These are phyloP conservation scores for Blastobotrys malaysiensis DNA, from an alignment of 1,139 yeast species.

Conservation along the genomic window DNA sequence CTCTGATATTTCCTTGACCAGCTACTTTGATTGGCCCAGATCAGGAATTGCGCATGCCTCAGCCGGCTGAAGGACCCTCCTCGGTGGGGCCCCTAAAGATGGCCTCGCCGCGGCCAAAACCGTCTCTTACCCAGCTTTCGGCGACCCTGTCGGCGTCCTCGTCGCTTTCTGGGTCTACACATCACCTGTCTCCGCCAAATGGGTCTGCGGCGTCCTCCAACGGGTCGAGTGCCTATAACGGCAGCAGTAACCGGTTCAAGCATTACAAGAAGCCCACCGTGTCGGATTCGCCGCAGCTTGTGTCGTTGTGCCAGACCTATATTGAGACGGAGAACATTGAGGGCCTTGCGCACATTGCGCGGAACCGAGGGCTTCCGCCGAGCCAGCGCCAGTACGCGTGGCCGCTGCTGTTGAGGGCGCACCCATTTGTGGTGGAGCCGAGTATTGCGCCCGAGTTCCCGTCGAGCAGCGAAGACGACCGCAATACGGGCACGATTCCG, in stretches of 20 bases:
- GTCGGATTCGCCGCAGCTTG: slow-evolving; percentile 32
- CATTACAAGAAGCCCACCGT: slow-evolving; percentile 36
- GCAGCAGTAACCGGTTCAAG: slow-evolving; percentile 29
- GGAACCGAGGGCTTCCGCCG: slow-evolving; percentile 85
- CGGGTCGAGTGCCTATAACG: slow-evolving; percentile 9
- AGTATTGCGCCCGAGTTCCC: slow-evolving; percentile 53
- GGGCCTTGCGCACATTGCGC: slow-evolving; percentile 71
- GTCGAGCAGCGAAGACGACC: slow-evolving; percentile 8
- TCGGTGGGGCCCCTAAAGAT: background rate
- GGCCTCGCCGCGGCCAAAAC: background rate
- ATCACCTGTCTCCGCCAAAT: slow-evolving; percentile 22
- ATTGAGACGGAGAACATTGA: slow-evolving; percentile 51
- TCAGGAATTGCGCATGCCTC: background rate
- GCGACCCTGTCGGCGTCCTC: slow-evolving; percentile 29
- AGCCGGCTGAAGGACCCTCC: background rate
- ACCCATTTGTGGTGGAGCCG: slow-evolving; percentile 79
- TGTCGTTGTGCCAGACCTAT: slow-evolving; percentile 35
- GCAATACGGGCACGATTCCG: slow-evolving; percentile 21
- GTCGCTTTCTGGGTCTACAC: slow-evolving; percentile 12
- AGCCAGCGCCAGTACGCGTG: slow-evolving; percentile 70
- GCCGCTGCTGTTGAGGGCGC: slow-evolving; percentile 77
- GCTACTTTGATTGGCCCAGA: background rate
- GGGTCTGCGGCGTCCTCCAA: slow-evolving; percentile 24
- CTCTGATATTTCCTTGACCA: background rate
- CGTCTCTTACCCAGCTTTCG: slow-evolving; percentile 12